Evolutionary conservation across 305 asterid species (phyloP).

Genomic region (Fraxinus velutina): DNA sequence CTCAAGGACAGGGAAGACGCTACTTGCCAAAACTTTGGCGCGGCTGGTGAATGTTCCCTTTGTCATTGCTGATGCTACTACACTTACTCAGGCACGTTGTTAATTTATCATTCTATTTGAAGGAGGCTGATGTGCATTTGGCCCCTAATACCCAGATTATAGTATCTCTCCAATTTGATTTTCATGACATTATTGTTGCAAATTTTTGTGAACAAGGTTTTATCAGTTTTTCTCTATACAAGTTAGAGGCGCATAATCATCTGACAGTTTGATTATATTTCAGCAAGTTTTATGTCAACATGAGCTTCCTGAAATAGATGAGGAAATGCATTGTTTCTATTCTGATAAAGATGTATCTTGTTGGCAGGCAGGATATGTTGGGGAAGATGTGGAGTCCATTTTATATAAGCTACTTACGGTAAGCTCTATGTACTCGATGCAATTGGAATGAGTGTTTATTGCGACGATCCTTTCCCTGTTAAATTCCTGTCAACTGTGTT

Average conservation of each 20-base stretch:
- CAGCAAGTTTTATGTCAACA: neutral
- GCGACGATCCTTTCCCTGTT: neutral
- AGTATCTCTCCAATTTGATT: constrained; percentile 6
- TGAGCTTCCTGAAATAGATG: constrained; percentile 7
- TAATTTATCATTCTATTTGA: constrained; percentile 15
- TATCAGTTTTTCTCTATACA: neutral
- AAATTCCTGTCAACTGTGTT: neutral
- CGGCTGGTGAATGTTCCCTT: constrained; percentile 93
- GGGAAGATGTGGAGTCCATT: constrained; percentile 97
- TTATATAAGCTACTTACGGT: constrained; percentile 87
- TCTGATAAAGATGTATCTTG: constrained; percentile 13
- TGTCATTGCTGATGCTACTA: constrained; percentile 94
- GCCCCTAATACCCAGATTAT: neutral
- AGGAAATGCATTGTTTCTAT: neutral
- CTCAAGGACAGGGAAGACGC: constrained; percentile 98
- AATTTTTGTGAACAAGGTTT: constrained; percentile 9
- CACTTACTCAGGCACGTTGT: constrained; percentile 85
- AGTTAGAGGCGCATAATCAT: neutral
- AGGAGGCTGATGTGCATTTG: neutral
- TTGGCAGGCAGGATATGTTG: constrained; percentile 96
- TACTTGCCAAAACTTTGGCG: constrained; percentile 95
- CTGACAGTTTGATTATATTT: neutral
- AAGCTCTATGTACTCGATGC: constrained; percentile 16
- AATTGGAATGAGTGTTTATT: neutral
- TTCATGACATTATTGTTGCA: neutral